Evolutionary conservation across 108 stramenopile species (phyloP).

Genomic region (Cylindrotheca fusiformis): DNA sequence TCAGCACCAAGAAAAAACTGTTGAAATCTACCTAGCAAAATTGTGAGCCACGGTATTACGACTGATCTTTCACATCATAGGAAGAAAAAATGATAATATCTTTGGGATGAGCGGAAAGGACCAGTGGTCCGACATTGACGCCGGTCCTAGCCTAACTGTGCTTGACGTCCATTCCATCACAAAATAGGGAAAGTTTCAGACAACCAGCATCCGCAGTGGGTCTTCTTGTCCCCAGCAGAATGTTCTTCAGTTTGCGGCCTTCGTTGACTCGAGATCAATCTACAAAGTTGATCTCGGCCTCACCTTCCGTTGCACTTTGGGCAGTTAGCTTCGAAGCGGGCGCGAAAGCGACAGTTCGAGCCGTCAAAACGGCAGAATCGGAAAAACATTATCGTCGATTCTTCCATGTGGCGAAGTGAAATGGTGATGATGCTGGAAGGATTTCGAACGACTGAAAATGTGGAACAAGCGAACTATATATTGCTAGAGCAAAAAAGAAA

Average conservation of each 20-base stretch:
- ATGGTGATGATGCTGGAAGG: too few species aligned
- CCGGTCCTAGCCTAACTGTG: constrained; percentile 85
- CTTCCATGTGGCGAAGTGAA: too few species aligned
- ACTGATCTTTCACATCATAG: too few species aligned
- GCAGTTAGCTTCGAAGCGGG: constrained; percentile 1
- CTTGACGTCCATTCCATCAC: constrained; percentile 76
- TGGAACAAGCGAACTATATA: too few species aligned
- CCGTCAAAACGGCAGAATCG: not conserved
- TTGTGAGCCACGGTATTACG: too few species aligned
- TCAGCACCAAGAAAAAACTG: too few species aligned
- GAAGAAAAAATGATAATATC: too few species aligned
- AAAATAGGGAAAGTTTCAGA: constrained; percentile 83
- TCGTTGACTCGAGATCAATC: constrained; percentile 64
- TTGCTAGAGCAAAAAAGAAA: too few species aligned
- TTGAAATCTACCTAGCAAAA: too few species aligned
- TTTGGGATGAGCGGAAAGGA: too few species aligned
- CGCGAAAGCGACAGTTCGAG: not conserved
- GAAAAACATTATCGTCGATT: not conserved
- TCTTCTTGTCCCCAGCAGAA: constrained; percentile 66
- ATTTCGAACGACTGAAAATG: too few species aligned
- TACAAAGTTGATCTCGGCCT: constrained; percentile 56
- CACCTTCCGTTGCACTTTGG: constrained; percentile 19
- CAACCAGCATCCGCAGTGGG: constrained; percentile 88
- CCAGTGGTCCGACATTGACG: too few species aligned
- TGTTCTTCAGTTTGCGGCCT: constrained; percentile 64